Evolutionary conservation across 768 basidiomycete genomes (phyloP).

Genomic region (Amanita rimosa): DNA sequence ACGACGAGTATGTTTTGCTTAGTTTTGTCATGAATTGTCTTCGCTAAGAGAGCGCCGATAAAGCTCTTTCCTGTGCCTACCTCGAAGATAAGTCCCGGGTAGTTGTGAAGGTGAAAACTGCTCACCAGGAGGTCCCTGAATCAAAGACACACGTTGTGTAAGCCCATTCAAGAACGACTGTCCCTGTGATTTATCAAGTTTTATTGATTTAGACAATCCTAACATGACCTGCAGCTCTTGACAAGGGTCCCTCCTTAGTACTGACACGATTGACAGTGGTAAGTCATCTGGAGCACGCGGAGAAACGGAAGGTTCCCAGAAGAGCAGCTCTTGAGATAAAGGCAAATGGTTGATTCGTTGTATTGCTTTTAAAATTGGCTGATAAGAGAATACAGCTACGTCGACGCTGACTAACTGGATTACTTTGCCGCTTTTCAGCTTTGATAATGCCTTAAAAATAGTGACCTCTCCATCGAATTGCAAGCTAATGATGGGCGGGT

Average conservation of each 20-base stretch:
- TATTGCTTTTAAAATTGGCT: slow-evolving; percentile 48
- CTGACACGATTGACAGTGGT: slow-evolving; percentile 9
- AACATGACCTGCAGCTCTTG: slow-evolving; percentile 32
- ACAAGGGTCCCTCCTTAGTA: slow-evolving; percentile 20
- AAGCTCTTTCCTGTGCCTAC: slow-evolving; percentile 69
- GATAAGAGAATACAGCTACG: slow-evolving; percentile 50
- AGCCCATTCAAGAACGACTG: slow-evolving; percentile 38
- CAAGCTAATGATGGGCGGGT: slow-evolving; percentile 39
- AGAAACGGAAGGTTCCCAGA: slow-evolving; percentile 30
- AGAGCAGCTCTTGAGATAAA: slow-evolving; percentile 37
- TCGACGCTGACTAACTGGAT: slow-evolving; percentile 46
- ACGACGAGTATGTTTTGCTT: slow-evolving; percentile 48
- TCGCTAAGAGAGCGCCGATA: slow-evolving; percentile 57
- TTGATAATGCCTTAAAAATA: slow-evolving; percentile 25
- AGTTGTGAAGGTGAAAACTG: background rate
- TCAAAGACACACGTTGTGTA: slow-evolving; percentile 43
- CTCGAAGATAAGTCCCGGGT: background rate
- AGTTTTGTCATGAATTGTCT: slow-evolving; percentile 40
- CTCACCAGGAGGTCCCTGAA: slow-evolving; percentile 66
- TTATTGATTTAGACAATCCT: slow-evolving; percentile 24
- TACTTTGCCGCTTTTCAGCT: slow-evolving; percentile 22
- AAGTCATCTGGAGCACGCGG: slow-evolving; percentile 7
- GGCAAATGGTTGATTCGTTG: slow-evolving; percentile 35
- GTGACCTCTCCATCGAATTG: slow-evolving; percentile 35
- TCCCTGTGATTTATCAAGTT: slow-evolving; percentile 41